Evolutionary conservation across 495 filamentous ascomycete species (phyloP).

Genomic region (Massariosphaeria phaeospora): DNA sequence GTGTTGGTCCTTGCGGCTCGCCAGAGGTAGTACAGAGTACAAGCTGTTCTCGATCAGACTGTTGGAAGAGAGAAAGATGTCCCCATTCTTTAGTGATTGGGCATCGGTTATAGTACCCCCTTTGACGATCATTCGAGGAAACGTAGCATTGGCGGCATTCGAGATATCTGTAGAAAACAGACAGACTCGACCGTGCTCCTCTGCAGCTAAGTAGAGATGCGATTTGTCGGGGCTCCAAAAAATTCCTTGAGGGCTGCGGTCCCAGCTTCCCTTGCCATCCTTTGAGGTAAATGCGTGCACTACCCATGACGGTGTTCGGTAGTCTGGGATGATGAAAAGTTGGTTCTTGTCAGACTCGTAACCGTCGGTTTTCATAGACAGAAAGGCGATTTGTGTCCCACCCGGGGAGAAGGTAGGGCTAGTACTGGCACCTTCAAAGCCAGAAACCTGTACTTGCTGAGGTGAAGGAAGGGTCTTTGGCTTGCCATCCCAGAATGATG

Average conservation of each 20-base stretch:
- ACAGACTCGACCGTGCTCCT: slow-evolving; percentile 31
- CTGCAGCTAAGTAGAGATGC: slow-evolving; percentile 29
- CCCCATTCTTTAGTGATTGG: slow-evolving; percentile 24
- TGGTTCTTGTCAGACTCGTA: slow-evolving; percentile 89
- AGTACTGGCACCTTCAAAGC: slow-evolving; percentile 59
- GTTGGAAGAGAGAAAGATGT: slow-evolving; percentile 38
- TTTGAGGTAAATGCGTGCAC: slow-evolving; percentile 46
- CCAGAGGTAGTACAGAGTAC: slow-evolving; percentile 32
- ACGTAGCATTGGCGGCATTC: not conserved
- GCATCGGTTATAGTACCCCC: slow-evolving; percentile 24
- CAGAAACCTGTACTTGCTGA: slow-evolving; percentile 46
- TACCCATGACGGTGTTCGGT: slow-evolving; percentile 51
- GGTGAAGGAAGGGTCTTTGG: not conserved
- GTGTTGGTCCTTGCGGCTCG: not conserved
- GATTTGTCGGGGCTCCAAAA: slow-evolving; percentile 30
- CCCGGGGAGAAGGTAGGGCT: slow-evolving; percentile 72
- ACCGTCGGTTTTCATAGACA: slow-evolving; percentile 59
- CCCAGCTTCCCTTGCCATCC: slow-evolving; percentile 34
- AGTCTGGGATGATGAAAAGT: slow-evolving; percentile 54
- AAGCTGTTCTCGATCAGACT: slow-evolving; percentile 41
- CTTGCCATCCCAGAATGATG: slow-evolving; percentile 43
- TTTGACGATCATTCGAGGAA: slow-evolving; percentile 19
- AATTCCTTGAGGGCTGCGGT: slow-evolving; percentile 33
- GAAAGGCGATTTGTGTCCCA: slow-evolving; percentile 68
- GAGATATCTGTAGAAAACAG: slow-evolving; percentile 21